Percentiles rank a stretch among this genome's conserved stretches.
phyloP scores from a whole-genome alignment of 2,329 filamentous ascomycete species.

The Lachnellula occidentalis region DNA sequence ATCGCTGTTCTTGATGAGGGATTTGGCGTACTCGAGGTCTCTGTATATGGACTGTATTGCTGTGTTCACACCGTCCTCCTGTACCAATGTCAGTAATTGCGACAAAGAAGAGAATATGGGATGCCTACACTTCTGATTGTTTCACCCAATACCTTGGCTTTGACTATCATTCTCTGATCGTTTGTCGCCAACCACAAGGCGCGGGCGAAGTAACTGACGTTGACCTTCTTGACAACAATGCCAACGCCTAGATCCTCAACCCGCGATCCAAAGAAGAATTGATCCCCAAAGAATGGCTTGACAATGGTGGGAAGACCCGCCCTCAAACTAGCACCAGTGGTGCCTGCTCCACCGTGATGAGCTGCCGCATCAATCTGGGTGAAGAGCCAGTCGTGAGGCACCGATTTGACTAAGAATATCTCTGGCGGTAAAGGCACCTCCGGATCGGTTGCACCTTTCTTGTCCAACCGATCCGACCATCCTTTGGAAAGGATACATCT shows the following conservation, averaged over 20 bases:
- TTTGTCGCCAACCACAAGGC: conserved; percentile 90
- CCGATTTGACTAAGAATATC: conserved; percentile 82
- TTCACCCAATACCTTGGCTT: conserved; percentile 76
- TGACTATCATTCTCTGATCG: conserved; percentile 84
- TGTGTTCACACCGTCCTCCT: conserved; percentile 86
- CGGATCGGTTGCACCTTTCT: conserved; percentile 46
- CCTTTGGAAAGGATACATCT: conserved; percentile 93
- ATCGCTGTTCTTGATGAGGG: conserved; percentile 65
- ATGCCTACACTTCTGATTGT: conserved; percentile 73
- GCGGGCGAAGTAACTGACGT: conserved; percentile 75
- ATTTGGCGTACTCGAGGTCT: conserved; percentile 87
- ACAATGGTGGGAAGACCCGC: conserved; percentile 34
- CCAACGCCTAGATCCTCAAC: conserved; percentile 93
- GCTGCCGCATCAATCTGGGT: neutral
- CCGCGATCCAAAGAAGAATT: conserved; percentile 88
- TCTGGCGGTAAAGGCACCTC: conserved; percentile 67
- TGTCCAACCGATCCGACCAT: conserved; percentile 81
- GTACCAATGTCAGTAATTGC: conserved; percentile 28
- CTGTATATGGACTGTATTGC: conserved; percentile 93
- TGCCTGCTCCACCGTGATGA: conserved; percentile 28
- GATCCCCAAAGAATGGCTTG: conserved; percentile 58
- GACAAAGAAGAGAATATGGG: neutral
- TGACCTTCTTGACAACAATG: conserved; percentile 82
- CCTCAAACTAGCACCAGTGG: conserved; percentile 32
- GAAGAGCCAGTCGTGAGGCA: conserved; percentile 96